phyloP scores from a whole-genome alignment of 306 rosid genomes.

The Dryas drummondii region DNA sequence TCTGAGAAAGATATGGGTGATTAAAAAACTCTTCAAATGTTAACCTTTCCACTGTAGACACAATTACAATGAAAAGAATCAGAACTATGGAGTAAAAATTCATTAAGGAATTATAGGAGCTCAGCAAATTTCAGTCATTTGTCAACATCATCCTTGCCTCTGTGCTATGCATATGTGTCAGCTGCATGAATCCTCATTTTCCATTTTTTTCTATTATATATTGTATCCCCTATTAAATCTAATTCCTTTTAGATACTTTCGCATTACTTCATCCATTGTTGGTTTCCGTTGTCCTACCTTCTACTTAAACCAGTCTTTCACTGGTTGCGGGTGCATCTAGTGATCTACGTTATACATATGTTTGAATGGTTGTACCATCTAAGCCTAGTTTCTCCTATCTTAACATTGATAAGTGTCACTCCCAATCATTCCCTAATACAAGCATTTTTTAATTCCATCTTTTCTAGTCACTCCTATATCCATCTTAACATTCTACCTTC shows the following conservation, averaged over 20 bases:
- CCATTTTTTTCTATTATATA: background rate
- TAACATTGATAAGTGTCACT: background rate
- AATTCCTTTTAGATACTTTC: background rate
- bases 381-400: background rate
- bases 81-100: conserved; percentile 9
- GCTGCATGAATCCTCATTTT: background rate
- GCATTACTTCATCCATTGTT: background rate
- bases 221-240: background rate
- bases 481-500: background rate
- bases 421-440: background rate
- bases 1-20: conserved; percentile 66
- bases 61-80: conserved; percentile 28
- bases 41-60: conserved; percentile 81
- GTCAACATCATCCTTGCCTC: background rate
- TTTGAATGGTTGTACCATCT: background rate
- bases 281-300: background rate
- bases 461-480: background rate
- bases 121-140: background rate
- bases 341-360: background rate
- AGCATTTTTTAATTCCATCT: background rate
- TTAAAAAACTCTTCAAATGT: conserved; percentile 93
- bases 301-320: background rate
- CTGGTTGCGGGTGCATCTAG: background rate
- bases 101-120: conserved; percentile 8
- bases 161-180: background rate